Base-by-base conservation (phyloP, 768 basidiomycete genomes). In the Agaricus blazei region DNA sequence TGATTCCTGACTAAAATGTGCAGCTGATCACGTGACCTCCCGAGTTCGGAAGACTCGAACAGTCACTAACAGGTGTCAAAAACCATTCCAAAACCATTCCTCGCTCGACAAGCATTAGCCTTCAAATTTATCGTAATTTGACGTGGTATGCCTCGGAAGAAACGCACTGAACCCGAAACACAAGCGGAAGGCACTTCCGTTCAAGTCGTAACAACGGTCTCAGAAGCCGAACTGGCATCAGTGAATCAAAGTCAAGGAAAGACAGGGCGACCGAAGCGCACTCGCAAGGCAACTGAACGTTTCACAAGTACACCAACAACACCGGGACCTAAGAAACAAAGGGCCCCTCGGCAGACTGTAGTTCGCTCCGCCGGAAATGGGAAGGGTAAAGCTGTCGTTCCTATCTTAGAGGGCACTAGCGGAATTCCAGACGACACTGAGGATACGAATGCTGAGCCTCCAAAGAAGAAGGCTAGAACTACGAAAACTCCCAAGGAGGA, bases 401-500 rank as follows among this genome's bases (percentile, higher is more conserved):
- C 4, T 28, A 19, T 41, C n/a, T 19, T 26, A 23, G 54, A 56
- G 7, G 46, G 19, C 4, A n/a, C 27, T 12, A 24, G 6, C 4
- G 28, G 48, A 31, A 27, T 9, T 14, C 9, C 19, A 27, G 56
- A 37, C 0, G 26, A 36, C 1, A 40, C 48, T 9, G 15, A 38
- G 43, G 55, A 59, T 19, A 12, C 54, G 27, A 46, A 34, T 29
- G 27, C 52, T 14, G 64, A 60, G 47, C 50, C 61, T 9, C 63
- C 64, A 24, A 59, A 36, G 44, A 59, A 62, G 45, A 68, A 65
- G 49, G 56, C 62, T 43, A 41, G 37, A 26, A 57, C 51, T 26
- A 52, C 56, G 52, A 56, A 44, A 37, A 15, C 53, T 9, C 52
- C 61, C 0, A 41, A 57, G n/a, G 68, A 65, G 5, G 81, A 82